Base-by-base conservation (phyloP, 148 eudicot species). In the Arctostaphylos glauca region DNA sequence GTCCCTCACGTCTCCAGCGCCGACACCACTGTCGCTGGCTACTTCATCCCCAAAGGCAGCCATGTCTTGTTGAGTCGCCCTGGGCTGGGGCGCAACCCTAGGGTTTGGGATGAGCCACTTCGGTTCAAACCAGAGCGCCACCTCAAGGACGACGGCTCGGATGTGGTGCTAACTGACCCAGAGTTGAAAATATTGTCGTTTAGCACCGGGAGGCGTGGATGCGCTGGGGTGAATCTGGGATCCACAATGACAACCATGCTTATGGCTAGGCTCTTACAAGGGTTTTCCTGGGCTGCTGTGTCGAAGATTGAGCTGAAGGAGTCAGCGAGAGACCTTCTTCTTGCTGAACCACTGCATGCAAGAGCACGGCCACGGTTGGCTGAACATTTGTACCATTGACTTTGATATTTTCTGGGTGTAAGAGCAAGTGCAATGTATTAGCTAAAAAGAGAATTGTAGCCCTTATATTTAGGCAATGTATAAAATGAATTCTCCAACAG, bases 1-100 rank as follows among this genome's bases (percentile, higher is more conserved):
- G 66, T 71, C 8, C 77, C 83, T 7, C 83, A 81, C 0, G 67
- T 81, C 3, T 70, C 83, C 2, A 6, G 15, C 1, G 6, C 67
- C 0, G n/a, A 70, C n/a, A 5, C 83, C 0, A 70, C 13, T 0
- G 78, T 81, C 4, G 64, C 38, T 3, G 66, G 77, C 31, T 81
- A 81, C 50, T 81, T 71, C 52, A 81, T 81, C 64, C 77, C 83
- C 0, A 81, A 81, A 46, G 83, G 83, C 14, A 81, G 83, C 44
- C 62, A 31, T 12, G 38, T 81, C 12, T 44, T 81, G 8, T 3
- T 81, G 0, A 70, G 83, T 1, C 76, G 66, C 14, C 64, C 1
- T 5, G 83, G 76, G 2, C 38, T 81, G 0, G 76, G 76, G 48
- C 38, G 76, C 3, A 81, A 81, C 83, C 76, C 83, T 9, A 68